Evolutionary conservation across 78 protist genomes (phyloP).

Genomic region (Acrasis kona): DNA sequence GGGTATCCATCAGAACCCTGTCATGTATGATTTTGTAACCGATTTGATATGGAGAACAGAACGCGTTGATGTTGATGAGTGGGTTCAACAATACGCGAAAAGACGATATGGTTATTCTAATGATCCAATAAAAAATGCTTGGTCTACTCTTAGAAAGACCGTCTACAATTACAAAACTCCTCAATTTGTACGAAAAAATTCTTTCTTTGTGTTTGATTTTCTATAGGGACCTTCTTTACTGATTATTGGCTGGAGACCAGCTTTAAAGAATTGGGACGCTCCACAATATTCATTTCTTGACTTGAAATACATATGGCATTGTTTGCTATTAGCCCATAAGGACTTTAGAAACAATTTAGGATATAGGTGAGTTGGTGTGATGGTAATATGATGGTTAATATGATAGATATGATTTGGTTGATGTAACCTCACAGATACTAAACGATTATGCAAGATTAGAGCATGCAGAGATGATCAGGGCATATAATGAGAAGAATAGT

Average conservation of each 20-base stretch:
- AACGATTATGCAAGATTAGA: not conserved
- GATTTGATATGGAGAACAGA: constrained; percentile 47
- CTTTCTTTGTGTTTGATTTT: not conserved
- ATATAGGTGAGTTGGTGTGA: not conserved
- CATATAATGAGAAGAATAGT: not conserved
- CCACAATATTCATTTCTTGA: not conserved
- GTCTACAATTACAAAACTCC: constrained; percentile 13
- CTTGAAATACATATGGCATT: not conserved
- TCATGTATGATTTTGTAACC: constrained; percentile 51
- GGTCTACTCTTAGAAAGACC: not conserved
- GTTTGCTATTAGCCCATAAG: not conserved
- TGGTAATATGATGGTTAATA: not conserved
- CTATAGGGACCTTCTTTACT: not conserved
- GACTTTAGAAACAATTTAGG: not conserved
- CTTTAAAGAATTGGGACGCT: not conserved
- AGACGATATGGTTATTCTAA: constrained; percentile 37
- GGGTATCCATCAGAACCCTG: constrained; percentile 52
- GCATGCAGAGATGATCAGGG: not conserved
- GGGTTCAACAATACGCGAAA: constrained; percentile 36
- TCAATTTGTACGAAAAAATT: not conserved
- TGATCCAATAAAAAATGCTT: not conserved
- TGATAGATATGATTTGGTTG: constrained; percentile 22
- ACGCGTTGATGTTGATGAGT: constrained; percentile 6
- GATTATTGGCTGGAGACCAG: not conserved
- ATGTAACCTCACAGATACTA: constrained; percentile 20